Evolutionary conservation across 495 filamentous ascomycete genomes (phyloP), one percentile per base, ranked within the genome.

Genomic region (Penicillium odoratum): DNA sequence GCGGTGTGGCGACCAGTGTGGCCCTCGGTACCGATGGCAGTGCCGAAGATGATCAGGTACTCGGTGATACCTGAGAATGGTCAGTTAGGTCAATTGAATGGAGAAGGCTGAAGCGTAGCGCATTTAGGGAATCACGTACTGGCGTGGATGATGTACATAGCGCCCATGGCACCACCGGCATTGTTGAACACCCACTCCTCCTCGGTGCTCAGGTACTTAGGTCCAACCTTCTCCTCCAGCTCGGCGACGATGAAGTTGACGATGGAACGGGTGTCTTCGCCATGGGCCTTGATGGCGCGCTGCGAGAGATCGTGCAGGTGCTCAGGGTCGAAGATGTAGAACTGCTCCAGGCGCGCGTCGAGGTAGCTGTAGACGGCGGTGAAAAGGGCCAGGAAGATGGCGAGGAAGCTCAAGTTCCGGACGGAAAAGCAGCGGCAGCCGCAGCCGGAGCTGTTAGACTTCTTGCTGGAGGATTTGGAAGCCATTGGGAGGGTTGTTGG

Each of bases 91-190:
- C 15, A 40, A 16, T 6, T 15, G 7, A 40, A 13, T 21, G 21
- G 21, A 21, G 21, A 21, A 21, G 21, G 21, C 21, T 13, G 9
- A 8, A 4, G 33, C 9, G 33, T 4, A 11, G 33, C 33, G 33
- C 33, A 9, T 11, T 36, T 36, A 9, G 4, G 9, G 4, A 34
- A 43, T 47, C 26, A 74, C 80, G 60, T 66, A 88, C 86, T 90
- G 59, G 91, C 88, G 68, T 94, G 91, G 67, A 94, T 87, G 59
- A 94, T 87, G 64, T 90, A 90, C 91, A 94, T 93, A 61, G 84
- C 86, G 53, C 91, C 91, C 91, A 94, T 93, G 53, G 91, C 90
- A 57, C 88, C 88, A 61, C 88, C 88, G 58, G 89, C 89, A 58
- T 91, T 91, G 79, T 81, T 82, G 62, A 78, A 79, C 8, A 78